Conservation (phyloP, 768 basidiomycete species). For the Mycena kentingensis region DNA sequence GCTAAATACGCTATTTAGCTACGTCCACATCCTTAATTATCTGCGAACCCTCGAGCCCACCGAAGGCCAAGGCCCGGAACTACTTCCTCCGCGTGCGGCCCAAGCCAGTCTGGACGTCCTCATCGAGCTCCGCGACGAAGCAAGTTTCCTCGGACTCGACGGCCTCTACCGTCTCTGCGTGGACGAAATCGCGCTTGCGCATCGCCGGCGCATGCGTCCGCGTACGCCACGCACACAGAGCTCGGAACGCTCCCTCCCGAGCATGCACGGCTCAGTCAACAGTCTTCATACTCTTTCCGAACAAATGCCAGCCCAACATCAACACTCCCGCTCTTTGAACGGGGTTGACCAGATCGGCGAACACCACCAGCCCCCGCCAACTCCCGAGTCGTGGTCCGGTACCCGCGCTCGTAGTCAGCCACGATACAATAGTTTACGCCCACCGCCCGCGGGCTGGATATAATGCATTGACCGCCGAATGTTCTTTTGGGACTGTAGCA, state of each 20-base stretch:
- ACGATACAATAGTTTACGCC: constrained; percentile 30
- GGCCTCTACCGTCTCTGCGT: constrained; percentile 65
- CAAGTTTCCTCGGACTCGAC: constrained; percentile 69
- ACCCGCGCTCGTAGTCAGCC: constrained; percentile 32
- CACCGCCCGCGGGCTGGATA: constrained; percentile 52
- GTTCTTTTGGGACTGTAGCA: constrained; percentile 26
- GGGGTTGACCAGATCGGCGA: constrained; percentile 21
- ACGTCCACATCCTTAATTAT: constrained; percentile 69
- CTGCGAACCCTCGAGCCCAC: constrained; percentile 59
- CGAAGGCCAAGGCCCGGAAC: constrained; percentile 49
- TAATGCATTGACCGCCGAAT: constrained; percentile 29
- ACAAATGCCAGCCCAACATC: constrained; percentile 30
- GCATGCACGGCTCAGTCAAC: constrained; percentile 55
- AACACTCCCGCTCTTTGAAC: constrained; percentile 25
- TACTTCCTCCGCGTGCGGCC: constrained; percentile 58
- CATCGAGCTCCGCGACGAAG: constrained; percentile 79
- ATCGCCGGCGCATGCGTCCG: constrained; percentile 44
- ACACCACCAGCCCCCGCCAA: constrained; percentile 42
- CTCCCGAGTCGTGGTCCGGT: constrained; percentile 48
- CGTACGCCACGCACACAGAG: constrained; percentile 45
- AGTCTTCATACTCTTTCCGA: constrained; percentile 66
- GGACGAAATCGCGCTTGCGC: constrained; percentile 65
- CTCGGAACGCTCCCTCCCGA: constrained; percentile 41
- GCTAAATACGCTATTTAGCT: constrained; percentile 43
- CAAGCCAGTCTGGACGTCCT: constrained; percentile 64